Base-by-base conservation (phyloP, 2,329 filamentous ascomycete genomes). In the Penicillium sp. region DNA sequence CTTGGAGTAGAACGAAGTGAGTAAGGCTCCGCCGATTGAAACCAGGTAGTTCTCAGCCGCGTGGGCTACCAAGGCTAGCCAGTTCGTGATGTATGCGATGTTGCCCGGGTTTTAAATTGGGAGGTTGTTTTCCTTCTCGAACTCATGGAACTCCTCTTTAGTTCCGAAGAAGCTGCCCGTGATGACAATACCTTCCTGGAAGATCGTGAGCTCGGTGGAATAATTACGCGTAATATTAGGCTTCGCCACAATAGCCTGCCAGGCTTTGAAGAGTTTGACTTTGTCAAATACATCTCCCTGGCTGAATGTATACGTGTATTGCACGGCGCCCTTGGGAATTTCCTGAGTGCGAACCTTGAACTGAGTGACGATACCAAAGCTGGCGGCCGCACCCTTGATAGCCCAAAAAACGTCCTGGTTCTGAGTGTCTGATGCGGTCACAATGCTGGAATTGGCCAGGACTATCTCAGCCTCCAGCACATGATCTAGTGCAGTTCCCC, bases 101-200 rank as follows among this genome's bases (percentile, higher is more conserved):
- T 56, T 61, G 0, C 54, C 57, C 13, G 48, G 40, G 28, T 59
- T 52, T 9, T 45, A 48, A 19, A 52, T 40, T 1, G 63, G 61
- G 15, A 69, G 65, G 7, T 54, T 43, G 6, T 58, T 51, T 35
- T 65, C 59, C 1, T 64, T 39, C 22, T 61, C 53, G 1, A 70
- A 53, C 2, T 71, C 72, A 3, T 75, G 59, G 57, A 75, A 85
- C 59, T 85, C 80, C 0, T 68, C 71, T 39, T 75, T 65, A 0
- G 77, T 77, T 9, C 82, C 82, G 58, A 81, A 84, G 57, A 79
- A 85, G 0, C 77, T 81, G 2, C 78, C 81, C 0, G 77, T 77
- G 55, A 84, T 77, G 51, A 81, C 61, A 47, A 74, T 74, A 1
- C 79, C 79, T 0, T 77, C 64, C 21, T 77, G 74, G 31, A 78